A percentile compares a stretch with the other conserved stretches of the same genome.
phyloP scores from a whole-genome alignment of 768 basidiomycete species.

The Mycena galopus region DNA sequence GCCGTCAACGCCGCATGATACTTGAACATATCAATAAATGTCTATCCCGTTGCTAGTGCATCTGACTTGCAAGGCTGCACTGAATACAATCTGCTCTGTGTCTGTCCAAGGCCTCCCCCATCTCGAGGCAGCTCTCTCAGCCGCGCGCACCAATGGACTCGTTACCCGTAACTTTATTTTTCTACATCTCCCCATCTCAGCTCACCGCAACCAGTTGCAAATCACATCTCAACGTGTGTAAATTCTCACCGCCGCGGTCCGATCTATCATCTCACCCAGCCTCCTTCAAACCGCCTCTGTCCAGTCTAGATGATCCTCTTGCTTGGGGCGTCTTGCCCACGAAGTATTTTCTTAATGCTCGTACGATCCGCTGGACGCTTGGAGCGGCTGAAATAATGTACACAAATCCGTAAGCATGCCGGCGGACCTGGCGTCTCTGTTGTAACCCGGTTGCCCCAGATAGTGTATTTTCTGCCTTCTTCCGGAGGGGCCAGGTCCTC shows the following conservation, averaged over 20 bases:
- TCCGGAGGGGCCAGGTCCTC: conserved; percentile 89
- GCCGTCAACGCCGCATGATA: no score
- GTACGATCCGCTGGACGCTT: conserved; percentile 88
- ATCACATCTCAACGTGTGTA: conserved; percentile 92
- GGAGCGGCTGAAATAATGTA: conserved; percentile 96
- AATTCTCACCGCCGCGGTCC: not conserved
- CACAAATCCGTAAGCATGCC: conserved; percentile 81
- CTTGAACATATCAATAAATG: conserved; percentile 3
- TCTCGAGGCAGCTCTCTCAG: conserved; percentile 72
- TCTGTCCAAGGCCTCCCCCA: conserved; percentile 78
- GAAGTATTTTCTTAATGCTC: conserved; percentile 67
- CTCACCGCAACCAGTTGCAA: conserved; percentile 71
- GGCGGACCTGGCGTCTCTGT: conserved; percentile 22
- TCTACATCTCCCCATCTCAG: conserved; percentile 25
- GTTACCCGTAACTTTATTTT: conserved; percentile 21
- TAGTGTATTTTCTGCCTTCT: conserved; percentile 88
- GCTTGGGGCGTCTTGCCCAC: conserved; percentile 90
- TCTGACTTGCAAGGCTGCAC: conserved; percentile 82
- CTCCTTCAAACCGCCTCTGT: not conserved
- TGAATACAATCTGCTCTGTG: conserved; percentile 77
- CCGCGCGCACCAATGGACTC: conserved; percentile 59
- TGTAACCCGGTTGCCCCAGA: conserved; percentile 41
- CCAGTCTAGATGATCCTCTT: conserved; percentile 85
- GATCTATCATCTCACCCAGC: conserved; percentile 11
- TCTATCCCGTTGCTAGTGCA: conserved; percentile 60